Evolutionary conservation across 2,329 filamentous ascomycete species (phyloP).

Genomic region (Colletotrichum siamense): DNA sequence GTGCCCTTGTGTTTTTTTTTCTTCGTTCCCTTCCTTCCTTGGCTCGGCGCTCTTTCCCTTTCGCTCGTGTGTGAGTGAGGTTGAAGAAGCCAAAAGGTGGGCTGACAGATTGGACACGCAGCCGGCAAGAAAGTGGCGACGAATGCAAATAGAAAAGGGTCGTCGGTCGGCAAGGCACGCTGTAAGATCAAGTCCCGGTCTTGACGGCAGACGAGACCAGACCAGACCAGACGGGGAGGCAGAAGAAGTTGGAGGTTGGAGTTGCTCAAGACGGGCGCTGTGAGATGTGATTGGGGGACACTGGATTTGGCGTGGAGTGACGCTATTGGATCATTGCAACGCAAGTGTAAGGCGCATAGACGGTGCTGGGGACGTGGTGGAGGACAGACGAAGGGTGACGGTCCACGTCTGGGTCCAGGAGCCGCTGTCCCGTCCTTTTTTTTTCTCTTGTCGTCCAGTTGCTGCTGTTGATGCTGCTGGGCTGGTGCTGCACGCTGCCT

Average conservation of each 20-base stretch:
- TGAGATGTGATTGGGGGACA: constrained; percentile 20
- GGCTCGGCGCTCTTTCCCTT: neutral
- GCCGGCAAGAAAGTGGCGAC: neutral
- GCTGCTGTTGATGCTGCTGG: neutral
- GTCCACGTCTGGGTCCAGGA: neutral
- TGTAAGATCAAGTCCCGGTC: neutral
- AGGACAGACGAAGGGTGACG: constrained; percentile 2
- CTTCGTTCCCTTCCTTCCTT: neutral
- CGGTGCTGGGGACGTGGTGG: constrained; percentile 9
- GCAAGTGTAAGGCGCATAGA: constrained; percentile 20
- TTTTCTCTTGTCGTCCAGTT: neutral
- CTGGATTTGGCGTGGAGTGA: constrained; percentile 33
- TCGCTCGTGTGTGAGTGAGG: neutral
- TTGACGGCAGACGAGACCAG: neutral
- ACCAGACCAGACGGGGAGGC: neutral
- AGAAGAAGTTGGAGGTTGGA: constrained; percentile 15
- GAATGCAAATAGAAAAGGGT: neutral
- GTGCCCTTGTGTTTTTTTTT: neutral
- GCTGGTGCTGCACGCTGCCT: neutral
- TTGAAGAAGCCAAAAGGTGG: neutral
- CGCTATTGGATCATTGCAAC: constrained; percentile 32
- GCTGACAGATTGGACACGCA: neutral
- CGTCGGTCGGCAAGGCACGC: neutral
- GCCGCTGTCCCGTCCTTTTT: neutral
- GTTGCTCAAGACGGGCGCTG: constrained; percentile 10